These are phyloP conservation scores for Parastagonospora nodorum DNA, from an alignment of 2,329 filamentous ascomycete genomes.

Conservation along the genomic window DNA sequence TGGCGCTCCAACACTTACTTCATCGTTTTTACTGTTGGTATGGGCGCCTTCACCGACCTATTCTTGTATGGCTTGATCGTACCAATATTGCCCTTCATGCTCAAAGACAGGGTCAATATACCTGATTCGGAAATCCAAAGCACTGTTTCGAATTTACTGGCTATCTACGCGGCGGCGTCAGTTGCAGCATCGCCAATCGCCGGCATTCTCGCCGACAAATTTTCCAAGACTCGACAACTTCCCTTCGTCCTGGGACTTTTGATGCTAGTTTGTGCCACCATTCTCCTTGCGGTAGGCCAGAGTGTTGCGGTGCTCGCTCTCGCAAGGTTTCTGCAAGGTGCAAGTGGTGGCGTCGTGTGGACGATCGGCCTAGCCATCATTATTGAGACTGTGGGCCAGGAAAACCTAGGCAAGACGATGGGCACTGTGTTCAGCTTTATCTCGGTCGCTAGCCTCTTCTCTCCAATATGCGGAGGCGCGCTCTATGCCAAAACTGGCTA, in stretches of 20 bases:
- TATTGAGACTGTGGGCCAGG: slow-evolving; percentile 61
- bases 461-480: slow-evolving; percentile 64
- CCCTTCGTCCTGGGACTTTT: slow-evolving; percentile 64
- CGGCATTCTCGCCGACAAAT: slow-evolving; percentile 61
- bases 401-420: slow-evolving; percentile 65
- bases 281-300: slow-evolving; percentile 59
- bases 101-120: slow-evolving; percentile 56
- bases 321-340: slow-evolving; percentile 62
- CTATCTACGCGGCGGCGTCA: slow-evolving; percentile 60
- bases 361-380: slow-evolving; percentile 64
- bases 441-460: slow-evolving; percentile 60
- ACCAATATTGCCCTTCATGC: slow-evolving; percentile 63
- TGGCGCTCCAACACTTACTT: slow-evolving; percentile 65
- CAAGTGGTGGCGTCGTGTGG: slow-evolving; percentile 64
- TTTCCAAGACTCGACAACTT: slow-evolving; percentile 56
- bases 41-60: slow-evolving; percentile 63
- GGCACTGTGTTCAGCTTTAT: slow-evolving; percentile 66
- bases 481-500: slow-evolving; percentile 65
- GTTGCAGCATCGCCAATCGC: slow-evolving; percentile 58
- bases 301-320: slow-evolving; percentile 55
- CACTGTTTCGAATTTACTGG: slow-evolving; percentile 59
- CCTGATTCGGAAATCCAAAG: slow-evolving; percentile 57
- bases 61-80: slow-evolving; percentile 66
- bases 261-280: slow-evolving; percentile 59
- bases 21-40: slow-evolving; percentile 61